A percentile compares a stretch with the other conserved stretches of the same genome.
Conservation (phyloP, 495 filamentous ascomycete species). For the Pseudevernia furfuracea region DNA sequence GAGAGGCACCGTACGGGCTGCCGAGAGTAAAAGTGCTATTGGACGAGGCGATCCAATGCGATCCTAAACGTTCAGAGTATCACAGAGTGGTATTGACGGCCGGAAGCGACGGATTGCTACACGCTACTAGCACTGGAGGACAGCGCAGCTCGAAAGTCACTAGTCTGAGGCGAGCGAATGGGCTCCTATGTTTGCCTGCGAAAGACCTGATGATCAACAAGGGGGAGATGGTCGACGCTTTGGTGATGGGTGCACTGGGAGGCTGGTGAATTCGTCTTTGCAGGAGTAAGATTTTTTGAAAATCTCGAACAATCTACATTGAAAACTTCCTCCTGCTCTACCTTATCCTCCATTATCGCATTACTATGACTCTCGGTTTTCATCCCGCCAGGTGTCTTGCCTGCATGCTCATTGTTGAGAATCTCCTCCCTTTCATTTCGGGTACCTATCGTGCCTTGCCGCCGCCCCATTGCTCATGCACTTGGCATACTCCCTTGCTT, state of each 20-base stretch:
- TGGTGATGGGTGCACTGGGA: slow-evolving; percentile 46
- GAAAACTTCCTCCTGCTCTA: too few relatives aligned
- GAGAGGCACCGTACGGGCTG: slow-evolving; percentile 47
- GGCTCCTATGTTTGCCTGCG: slow-evolving; percentile 67
- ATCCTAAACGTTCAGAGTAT: slow-evolving; percentile 74
- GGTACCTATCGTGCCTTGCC: too few relatives aligned
- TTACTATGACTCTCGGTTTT: too few relatives aligned
- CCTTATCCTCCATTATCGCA: too few relatives aligned
- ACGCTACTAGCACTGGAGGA: slow-evolving; percentile 76
- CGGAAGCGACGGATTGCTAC: slow-evolving; percentile 56
- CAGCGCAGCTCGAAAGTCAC: slow-evolving; percentile 86
- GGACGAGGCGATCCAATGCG: slow-evolving; percentile 62
- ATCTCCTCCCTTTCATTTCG: too few relatives aligned
- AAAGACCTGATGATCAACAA: slow-evolving; percentile 41
- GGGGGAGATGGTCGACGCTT: slow-evolving; percentile 50
- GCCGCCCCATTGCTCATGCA: too few relatives aligned
- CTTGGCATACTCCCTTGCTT: too few relatives aligned
- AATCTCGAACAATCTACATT: too few relatives aligned
- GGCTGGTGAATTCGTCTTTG: too few relatives aligned
- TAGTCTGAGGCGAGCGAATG: slow-evolving; percentile 82
- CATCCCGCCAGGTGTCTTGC: too few relatives aligned
- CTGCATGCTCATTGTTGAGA: too few relatives aligned
- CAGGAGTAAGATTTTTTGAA: too few relatives aligned
- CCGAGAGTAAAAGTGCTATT: slow-evolving; percentile 63
- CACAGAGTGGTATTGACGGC: slow-evolving; percentile 66